Conservation (phyloP, 192 early-diverging fungal genomes). For the Coemansia sp. region DNA sequence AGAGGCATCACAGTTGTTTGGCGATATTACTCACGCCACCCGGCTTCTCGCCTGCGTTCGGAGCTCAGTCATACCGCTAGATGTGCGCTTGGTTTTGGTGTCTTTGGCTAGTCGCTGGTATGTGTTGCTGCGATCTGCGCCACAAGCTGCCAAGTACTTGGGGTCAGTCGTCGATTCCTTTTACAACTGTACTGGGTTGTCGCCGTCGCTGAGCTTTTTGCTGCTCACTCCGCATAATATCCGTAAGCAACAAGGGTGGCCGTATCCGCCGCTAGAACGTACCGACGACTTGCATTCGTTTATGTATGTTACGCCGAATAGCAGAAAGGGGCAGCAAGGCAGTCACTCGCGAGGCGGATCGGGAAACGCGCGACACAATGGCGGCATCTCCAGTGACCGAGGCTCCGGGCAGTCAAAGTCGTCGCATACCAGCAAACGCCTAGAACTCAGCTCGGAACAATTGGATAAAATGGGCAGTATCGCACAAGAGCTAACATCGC, state of each 20-base stretch:
- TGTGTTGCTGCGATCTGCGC: not conserved
- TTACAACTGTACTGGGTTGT: constrained; percentile 5
- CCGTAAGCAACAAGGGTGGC: constrained; percentile 18
- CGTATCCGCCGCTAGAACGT: constrained; percentile 14
- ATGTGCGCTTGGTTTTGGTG: constrained; percentile 25
- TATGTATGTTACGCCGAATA: constrained; percentile 5
- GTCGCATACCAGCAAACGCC: not conserved
- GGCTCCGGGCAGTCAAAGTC: not conserved
- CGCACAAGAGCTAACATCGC: constrained; percentile 22
- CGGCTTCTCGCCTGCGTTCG: constrained; percentile 11
- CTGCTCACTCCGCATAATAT: constrained; percentile 6
- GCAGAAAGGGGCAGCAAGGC: not conserved
- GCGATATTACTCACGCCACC: constrained; percentile 4
- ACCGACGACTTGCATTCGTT: not conserved
- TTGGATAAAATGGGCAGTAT: constrained; percentile 14
- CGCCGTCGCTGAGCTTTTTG: constrained; percentile 16
- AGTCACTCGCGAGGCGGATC: not conserved
- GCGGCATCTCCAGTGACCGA: not conserved
- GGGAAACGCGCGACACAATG: not conserved
- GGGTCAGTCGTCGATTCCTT: constrained; percentile 28
- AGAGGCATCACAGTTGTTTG: constrained; percentile 12
- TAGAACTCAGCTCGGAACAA: constrained; percentile 4
- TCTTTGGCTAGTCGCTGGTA: constrained; percentile 32
- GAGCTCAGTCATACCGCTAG: constrained; percentile 8
- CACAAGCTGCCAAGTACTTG: constrained; percentile 8